phyloP scores from a whole-genome alignment of 176 grass and related monocot genomes.

The Alloteropsis semialata region DNA sequence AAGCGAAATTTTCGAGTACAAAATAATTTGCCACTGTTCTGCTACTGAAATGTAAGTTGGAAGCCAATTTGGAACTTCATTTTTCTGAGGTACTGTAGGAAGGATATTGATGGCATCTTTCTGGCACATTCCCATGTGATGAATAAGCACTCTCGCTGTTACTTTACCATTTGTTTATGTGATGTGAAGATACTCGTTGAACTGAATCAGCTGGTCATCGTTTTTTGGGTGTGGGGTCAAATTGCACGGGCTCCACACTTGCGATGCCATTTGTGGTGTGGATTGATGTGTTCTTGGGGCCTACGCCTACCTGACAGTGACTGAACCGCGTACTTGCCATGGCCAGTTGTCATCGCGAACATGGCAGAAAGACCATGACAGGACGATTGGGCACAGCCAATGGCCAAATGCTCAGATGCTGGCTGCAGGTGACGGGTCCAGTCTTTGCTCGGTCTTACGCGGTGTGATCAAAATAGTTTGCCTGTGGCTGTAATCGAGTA shows the following conservation, averaged over 20 bases:
- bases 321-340: not conserved
- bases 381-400: not conserved
- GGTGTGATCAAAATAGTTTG: no score
- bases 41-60: slow-evolving; percentile 35
- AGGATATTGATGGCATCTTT: not conserved
- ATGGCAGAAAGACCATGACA: not conserved
- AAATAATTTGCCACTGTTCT: slow-evolving; percentile 49
- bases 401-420: not conserved
- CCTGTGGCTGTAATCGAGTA: no score
- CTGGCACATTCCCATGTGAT: not conserved
- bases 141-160: not conserved
- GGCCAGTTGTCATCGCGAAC: not conserved
- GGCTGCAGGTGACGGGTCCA: not conserved
- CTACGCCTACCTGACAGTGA: not conserved
- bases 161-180: not conserved
- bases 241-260: not conserved
- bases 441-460: no score
- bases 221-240: not conserved
- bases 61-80: slow-evolving; percentile 13
- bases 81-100: slow-evolving; percentile 19
- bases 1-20: slow-evolving; percentile 31
- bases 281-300: not conserved
- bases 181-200: not conserved
- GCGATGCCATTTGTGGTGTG: not conserved
- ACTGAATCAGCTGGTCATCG: not conserved